Evolutionary conservation across 179 eudicot species (phyloP).

Genomic region (Spinacia oleracea): DNA sequence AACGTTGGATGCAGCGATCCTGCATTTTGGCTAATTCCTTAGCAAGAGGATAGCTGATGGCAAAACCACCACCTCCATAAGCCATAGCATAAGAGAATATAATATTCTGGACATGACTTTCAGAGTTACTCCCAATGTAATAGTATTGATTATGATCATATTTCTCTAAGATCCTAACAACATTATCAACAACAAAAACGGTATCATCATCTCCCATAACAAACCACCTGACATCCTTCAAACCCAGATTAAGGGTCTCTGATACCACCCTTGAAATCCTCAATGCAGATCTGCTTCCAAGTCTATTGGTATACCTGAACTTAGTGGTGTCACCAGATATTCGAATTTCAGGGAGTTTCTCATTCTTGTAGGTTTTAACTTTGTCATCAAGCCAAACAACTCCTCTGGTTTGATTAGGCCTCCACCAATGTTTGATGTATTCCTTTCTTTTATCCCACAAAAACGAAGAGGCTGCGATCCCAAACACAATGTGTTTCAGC

Average conservation of each 20-base stretch:
- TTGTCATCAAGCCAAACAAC: constrained; percentile 62
- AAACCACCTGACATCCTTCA: constrained; percentile 64
- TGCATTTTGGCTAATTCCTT: constrained; percentile 63
- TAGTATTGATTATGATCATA: constrained; percentile 65
- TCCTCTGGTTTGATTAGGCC: constrained; percentile 55
- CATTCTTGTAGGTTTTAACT: constrained; percentile 30
- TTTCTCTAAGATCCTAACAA: constrained; percentile 54
- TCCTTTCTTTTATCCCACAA: constrained; percentile 62
- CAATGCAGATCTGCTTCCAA: constrained; percentile 57
- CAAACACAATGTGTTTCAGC: constrained; percentile 57
- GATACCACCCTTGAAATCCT: constrained; percentile 66
- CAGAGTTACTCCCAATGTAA: constrained; percentile 63
- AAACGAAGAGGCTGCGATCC: constrained; percentile 60
- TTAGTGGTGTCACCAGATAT: constrained; percentile 51
- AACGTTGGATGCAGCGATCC: constrained; percentile 62
- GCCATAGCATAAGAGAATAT: constrained; percentile 70
- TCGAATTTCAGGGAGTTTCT: constrained; percentile 50
- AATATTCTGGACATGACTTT: constrained; percentile 72
- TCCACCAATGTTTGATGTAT: constrained; percentile 73
- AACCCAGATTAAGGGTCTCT: constrained; percentile 56
- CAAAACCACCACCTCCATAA: constrained; percentile 79
- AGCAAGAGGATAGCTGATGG: constrained; percentile 71
- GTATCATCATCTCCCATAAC: constrained; percentile 90
- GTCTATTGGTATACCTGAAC: constrained; percentile 53
- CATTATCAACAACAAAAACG: constrained; percentile 58